Evolutionary conservation across 2,329 filamentous ascomycete genomes (phyloP), one percentile per base, ranked within the genome.

Genomic region (Exophiala phaeomuriformis): DNA sequence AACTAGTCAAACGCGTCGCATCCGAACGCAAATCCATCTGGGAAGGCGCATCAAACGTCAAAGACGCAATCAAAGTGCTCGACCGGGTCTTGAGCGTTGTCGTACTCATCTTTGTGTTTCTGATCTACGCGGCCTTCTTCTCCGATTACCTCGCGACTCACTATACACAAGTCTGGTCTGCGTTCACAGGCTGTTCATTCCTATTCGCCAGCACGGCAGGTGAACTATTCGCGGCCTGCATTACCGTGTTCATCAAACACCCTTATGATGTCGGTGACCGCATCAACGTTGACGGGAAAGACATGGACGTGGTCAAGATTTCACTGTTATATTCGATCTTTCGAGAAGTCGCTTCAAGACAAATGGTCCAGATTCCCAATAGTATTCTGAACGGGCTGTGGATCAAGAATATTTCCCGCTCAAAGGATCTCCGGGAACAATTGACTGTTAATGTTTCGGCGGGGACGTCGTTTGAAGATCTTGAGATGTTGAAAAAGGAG

Each of bases 361-460:
- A 62, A 31, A 62, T 66, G 36, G 53, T 68, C 5, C 67, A 69
- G 45, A 67, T 69, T 44, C 66, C 68, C 4, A 68, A 71, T 56
- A 66, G 63, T 36, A 57, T 68, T 32, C 65, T 67, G 32, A 70
- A 68, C 52, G 64, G 59, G 9, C 57, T 66, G n/a, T 70, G 65
- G 66, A 68, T 71, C 49, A 66, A 70, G 55, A 71, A 71, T 49
- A 51, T 69, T 8, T 63, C 61, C 41, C 62, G 68, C 28, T 68
- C 66, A 52, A 65, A 65, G 56, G 61, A 64, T 3, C 68, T 71
- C 64, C 65, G 67, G 30, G 68, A 71, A 50, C 64, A 64, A 8
- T 55, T 68, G 47, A 62, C 51, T 19, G 48, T 70, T n/a, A 55
- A 52, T 12, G 61, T 68, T 7, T 56, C 53, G 7, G 60, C 61